These are phyloP conservation scores for Puccinia horiana DNA, from an alignment of 1,284 basidiomycete species.

Conservation along the genomic window DNA sequence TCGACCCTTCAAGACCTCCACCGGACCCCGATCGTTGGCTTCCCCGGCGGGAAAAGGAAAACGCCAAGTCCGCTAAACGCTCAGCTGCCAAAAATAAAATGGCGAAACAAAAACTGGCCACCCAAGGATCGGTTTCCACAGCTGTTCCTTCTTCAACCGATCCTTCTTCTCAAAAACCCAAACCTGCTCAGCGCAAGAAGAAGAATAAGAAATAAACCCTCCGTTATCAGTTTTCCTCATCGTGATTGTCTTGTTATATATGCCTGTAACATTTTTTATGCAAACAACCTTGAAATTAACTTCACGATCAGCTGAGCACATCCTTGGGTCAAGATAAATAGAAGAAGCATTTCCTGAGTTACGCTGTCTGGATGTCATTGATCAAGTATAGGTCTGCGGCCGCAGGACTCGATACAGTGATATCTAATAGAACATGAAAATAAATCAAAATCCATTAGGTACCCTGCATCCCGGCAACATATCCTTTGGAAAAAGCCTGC, in stretches of 20 bases:
- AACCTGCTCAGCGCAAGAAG: slow-evolving; percentile 26
- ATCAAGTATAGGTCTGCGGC: too few relatives aligned
- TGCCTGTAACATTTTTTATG: not conserved
- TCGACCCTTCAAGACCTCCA: slow-evolving; percentile 34
- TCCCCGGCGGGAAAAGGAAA: slow-evolving; percentile 30
- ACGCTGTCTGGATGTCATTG: too few relatives aligned
- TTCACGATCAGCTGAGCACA: too few relatives aligned
- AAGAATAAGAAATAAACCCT: slow-evolving; percentile 17
- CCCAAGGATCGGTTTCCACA: slow-evolving; percentile 16
- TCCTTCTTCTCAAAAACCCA: slow-evolving; percentile 11
- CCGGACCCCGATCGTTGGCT: slow-evolving; percentile 44
- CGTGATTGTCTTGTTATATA: not conserved
- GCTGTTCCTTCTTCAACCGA: not conserved
- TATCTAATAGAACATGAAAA: too few relatives aligned
- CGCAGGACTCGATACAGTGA: too few relatives aligned
- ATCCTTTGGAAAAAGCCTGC: too few relatives aligned
- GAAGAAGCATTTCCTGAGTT: too few relatives aligned
- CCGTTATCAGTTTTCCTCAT: not conserved
- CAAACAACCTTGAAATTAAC: not conserved
- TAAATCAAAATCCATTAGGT: too few relatives aligned
- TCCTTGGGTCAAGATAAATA: too few relatives aligned
- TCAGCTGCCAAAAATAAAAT: not conserved
- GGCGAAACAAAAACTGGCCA: slow-evolving; percentile 32
- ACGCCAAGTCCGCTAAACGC: not conserved
- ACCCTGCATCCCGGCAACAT: too few relatives aligned